phyloP scores from a whole-genome alignment of 192 early-diverging fungal species.

The Podila horticola region DNA sequence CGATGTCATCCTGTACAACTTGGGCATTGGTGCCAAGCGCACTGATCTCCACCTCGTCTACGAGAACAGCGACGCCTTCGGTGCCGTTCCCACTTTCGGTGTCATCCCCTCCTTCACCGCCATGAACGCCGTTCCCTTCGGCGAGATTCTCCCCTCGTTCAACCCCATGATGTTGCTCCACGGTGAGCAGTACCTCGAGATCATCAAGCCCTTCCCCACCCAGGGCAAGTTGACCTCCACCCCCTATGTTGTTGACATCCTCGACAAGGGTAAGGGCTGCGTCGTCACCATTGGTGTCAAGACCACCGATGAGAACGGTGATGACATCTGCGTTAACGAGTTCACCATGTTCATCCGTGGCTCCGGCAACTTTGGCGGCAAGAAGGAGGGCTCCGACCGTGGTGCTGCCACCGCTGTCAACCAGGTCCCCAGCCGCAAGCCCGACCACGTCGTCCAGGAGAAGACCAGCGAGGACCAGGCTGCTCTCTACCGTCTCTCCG shows the following conservation, averaged over 20 bases:
- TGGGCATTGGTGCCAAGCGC: slow-evolving; percentile 93
- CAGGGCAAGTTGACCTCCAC: slow-evolving; percentile 81
- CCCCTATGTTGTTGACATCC: slow-evolving; percentile 87
- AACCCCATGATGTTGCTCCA: slow-evolving; percentile 98
- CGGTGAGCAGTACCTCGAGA: slow-evolving; percentile 96
- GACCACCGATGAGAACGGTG: slow-evolving; percentile 78
- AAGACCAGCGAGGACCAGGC: slow-evolving; percentile 94
- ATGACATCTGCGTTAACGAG: slow-evolving; percentile 86
- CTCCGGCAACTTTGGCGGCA: slow-evolving; percentile 87
- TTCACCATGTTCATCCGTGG: slow-evolving; percentile 96
- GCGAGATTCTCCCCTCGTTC: slow-evolving; percentile 79
- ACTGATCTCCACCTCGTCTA: slow-evolving; percentile 91
- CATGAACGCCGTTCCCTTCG: slow-evolving; percentile 74
- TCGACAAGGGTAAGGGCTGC: slow-evolving; percentile 98
- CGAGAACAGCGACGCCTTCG: slow-evolving; percentile 88
- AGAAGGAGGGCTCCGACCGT: slow-evolving; percentile 76
- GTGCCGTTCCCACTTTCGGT: slow-evolving; percentile 91
- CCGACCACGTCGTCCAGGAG: slow-evolving; percentile 85
- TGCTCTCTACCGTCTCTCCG: slow-evolving; percentile 93
- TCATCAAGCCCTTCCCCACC: slow-evolving; percentile 89
- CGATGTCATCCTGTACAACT: slow-evolving; percentile 93
- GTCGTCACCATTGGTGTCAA: slow-evolving; percentile 85
- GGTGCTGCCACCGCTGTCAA: slow-evolving; percentile 86
- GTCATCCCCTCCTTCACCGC: slow-evolving; percentile 86
- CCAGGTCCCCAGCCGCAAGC: slow-evolving; percentile 79